Evolutionary conservation across 1,139 yeast genomes (phyloP).

Genomic region (Candida albicans): DNA sequence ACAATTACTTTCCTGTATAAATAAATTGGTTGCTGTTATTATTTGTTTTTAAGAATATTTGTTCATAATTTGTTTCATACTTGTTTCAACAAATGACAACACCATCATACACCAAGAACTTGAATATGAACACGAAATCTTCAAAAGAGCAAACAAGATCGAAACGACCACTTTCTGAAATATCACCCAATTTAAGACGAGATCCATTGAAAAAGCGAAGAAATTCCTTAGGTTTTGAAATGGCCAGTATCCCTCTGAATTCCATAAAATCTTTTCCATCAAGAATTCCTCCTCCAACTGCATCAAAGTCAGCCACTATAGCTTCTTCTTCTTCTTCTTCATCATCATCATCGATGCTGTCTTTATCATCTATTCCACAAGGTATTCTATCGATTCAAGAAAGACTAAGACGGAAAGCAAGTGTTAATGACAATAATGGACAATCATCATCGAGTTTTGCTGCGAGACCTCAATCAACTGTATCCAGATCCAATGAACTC

Average conservation of each 20-base stretch:
- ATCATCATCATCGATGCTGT: conserved; percentile 1
- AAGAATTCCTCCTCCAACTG: conserved; percentile 11
- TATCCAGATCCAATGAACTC: conserved; percentile 13
- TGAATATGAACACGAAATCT: background rate
- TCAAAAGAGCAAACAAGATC: background rate
- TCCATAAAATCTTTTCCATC: background rate
- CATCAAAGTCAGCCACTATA: conserved; percentile 1
- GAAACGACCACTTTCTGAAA: conserved; percentile 11
- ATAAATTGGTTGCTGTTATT: background rate
- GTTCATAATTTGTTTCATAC: conserved; percentile 5
- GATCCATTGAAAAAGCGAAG: conserved; percentile 7
- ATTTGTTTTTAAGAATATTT: background rate
- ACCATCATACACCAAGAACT: no score
- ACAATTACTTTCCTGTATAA: no score
- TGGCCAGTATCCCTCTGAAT: conserved; percentile 9
- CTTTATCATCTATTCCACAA: conserved; percentile 4
- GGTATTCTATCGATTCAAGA: conserved; percentile 14
- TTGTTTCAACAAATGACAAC: conserved; percentile 7
- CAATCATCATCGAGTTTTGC: background rate
- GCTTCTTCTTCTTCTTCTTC: conserved; percentile 5
- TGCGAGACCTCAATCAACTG: conserved; percentile 5
- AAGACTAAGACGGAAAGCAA: conserved; percentile 11
- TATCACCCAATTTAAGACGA: conserved; percentile 9
- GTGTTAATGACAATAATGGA: conserved; percentile 6
- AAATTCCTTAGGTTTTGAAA: conserved; percentile 11